Conservation (phyloP, 148 eudicot species). For the Vaccinium darrowii region DNA sequence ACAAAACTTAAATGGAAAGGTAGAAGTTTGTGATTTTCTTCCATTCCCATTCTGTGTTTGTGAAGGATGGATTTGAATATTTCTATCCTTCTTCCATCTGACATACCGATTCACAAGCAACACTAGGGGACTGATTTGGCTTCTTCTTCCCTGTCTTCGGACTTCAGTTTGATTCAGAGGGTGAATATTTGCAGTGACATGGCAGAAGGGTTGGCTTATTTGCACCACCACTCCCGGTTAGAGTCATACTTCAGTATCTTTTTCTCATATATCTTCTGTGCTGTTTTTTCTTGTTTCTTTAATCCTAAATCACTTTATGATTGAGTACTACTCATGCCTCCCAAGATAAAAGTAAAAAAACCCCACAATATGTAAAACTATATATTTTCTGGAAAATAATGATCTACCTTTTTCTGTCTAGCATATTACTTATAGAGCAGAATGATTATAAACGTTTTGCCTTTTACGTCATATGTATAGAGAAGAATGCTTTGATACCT, state of each 20-base stretch:
- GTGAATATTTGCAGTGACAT: constrained; percentile 43
- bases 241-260: constrained; percentile 26
- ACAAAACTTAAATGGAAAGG: background rate
- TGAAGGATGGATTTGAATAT: background rate
- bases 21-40: background rate
- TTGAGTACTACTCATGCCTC: no score
- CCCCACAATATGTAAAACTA: no score
- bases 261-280: no score
- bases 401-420: no score
- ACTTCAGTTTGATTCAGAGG: constrained; percentile 32
- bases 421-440: no score
- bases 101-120: background rate
- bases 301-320: no score
- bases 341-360: no score
- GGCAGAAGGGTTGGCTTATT: constrained; percentile 52
- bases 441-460: no score
- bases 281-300: no score
- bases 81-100: background rate
- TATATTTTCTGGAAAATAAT: no score
- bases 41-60: background rate
- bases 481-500: no score
- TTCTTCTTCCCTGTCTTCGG: constrained; percentile 23
- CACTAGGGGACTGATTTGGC: constrained; percentile 10
- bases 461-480: no score
- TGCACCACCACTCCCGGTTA: constrained; percentile 50